These are phyloP conservation scores for Aristolochia contorta DNA, from an alignment of 164 flowering plant species.

Conservation along the genomic window DNA sequence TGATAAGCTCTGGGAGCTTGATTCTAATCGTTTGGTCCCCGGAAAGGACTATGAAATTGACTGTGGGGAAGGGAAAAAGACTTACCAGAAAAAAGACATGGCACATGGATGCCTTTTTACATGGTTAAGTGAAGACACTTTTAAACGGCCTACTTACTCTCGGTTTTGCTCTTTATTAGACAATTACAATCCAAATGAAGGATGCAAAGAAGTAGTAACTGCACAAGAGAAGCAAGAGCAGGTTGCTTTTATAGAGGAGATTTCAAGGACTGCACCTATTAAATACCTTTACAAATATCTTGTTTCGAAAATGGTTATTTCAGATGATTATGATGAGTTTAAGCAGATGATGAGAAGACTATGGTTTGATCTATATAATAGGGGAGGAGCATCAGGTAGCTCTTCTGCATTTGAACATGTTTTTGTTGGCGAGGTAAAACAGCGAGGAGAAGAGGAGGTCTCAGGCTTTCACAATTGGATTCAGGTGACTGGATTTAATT, in stretches of 20 bases:
- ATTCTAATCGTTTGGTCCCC: conserved; percentile 73
- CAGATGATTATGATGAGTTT: conserved; percentile 46
- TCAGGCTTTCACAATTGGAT: conserved; percentile 98
- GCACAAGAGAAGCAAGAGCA: conserved; percentile 81
- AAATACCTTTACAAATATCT: conserved; percentile 86
- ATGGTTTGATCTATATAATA: conserved; percentile 85
- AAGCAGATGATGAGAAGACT: conserved; percentile 53
- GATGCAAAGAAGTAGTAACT: conserved; percentile 68
- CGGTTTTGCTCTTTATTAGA: conserved; percentile 88
- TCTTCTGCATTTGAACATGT: conserved; percentile 98
- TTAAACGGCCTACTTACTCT: conserved; percentile 62
- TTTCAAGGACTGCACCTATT: conserved; percentile 83
- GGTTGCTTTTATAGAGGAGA: conserved; percentile 86
- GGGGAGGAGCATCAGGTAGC: conserved; percentile 69
- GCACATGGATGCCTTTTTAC: conserved; percentile 64
- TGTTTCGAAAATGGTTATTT: conserved; percentile 36
- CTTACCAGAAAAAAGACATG: conserved; percentile 66
- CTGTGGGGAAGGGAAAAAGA: conserved; percentile 87
- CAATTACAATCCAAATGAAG: conserved; percentile 81
- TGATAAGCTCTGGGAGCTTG: conserved; percentile 90
- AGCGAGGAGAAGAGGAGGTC: conserved; percentile 58
- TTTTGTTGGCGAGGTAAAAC: conserved; percentile 94
- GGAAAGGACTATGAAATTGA: conserved; percentile 84
- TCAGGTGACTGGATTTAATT: conserved; percentile 37
- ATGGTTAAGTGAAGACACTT: conserved; percentile 58